Evolutionary conservation across 192 early-diverging fungal species (phyloP).

Genomic region (Podila minutissima): DNA sequence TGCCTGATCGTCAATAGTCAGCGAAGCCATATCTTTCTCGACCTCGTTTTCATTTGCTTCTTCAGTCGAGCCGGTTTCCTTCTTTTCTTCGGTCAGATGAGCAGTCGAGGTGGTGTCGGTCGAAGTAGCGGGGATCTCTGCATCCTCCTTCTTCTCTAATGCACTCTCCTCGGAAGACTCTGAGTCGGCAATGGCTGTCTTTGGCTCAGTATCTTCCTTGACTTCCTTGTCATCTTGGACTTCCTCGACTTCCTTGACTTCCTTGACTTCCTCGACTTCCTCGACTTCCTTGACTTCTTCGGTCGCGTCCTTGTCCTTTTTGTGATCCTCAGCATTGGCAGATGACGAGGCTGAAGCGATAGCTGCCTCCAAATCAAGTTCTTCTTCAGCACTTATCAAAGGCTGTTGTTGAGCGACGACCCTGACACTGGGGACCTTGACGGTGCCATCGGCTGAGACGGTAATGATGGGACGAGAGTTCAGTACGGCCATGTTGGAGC

Average conservation of each 20-base stretch:
- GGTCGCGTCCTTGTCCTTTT: not conserved
- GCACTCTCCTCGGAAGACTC: no score
- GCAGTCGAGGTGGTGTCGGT: not conserved
- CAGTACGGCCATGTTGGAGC: slow-evolving; percentile 82
- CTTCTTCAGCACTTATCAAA: not conserved
- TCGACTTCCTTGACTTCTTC: not conserved
- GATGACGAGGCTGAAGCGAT: slow-evolving; percentile 7
- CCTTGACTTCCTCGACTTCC: not conserved
- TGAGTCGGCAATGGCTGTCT: not conserved
- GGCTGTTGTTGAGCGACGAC: not conserved
- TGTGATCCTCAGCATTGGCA: not conserved
- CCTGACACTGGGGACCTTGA: slow-evolving; percentile 7
- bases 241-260: not conserved
- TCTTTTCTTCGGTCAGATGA: not conserved
- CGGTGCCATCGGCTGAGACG: slow-evolving; percentile 47
- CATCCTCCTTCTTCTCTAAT: no score
- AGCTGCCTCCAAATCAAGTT: not conserved
- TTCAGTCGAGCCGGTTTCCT: not conserved
- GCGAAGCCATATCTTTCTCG: slow-evolving; percentile 12
- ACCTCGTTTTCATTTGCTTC: not conserved
- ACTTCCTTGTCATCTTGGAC: not conserved
- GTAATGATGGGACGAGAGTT: slow-evolving; percentile 59
- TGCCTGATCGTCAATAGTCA: slow-evolving; percentile 24
- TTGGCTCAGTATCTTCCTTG: not conserved
- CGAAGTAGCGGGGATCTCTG: no score